A percentile compares a stretch with the other conserved stretches of the same genome.
Evolutionary conservation across 2,329 filamentous ascomycete species (phyloP).

Genomic region (Sporothrix pseudoabietina): DNA sequence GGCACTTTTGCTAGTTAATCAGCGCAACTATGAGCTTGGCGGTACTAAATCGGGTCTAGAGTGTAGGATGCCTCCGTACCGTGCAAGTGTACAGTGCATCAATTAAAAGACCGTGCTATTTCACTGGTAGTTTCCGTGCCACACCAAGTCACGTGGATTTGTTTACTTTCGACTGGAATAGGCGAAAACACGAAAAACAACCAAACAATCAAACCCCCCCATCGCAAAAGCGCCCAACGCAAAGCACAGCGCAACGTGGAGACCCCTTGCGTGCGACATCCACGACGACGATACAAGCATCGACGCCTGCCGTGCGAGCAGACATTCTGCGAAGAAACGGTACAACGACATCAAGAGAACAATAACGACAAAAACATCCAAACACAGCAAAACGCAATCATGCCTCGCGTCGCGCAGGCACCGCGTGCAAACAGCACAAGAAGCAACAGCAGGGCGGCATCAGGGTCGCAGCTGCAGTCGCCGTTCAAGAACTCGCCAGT

Average conservation of each 20-base stretch:
- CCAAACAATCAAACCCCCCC: constrained; percentile 26
- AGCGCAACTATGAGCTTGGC: constrained; percentile 3
- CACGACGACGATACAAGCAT: constrained; percentile 14
- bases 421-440: constrained; percentile 50
- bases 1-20: constrained; percentile 11
- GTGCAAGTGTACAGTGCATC: background rate
- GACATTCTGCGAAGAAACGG: background rate
- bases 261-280: constrained; percentile 15
- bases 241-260: constrained; percentile 25
- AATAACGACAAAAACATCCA: constrained; percentile 32
- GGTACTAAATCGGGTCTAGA: background rate
- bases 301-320: constrained; percentile 4
- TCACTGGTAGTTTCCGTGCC: constrained; percentile 15
- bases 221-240: constrained; percentile 13
- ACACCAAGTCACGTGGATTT: constrained; percentile 35
- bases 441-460: constrained; percentile 48
- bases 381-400: constrained; percentile 37
- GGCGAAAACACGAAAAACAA: constrained; percentile 30
- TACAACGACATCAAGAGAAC: constrained; percentile 26
- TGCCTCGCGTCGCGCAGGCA: constrained; percentile 62
- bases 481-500: constrained; percentile 62
- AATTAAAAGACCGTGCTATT: background rate
- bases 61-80: background rate
- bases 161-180: constrained; percentile 38
- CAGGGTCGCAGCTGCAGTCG: constrained; percentile 52